Percentiles rank a stretch among this genome's conserved stretches.
Conservation (phyloP, 2,329 filamentous ascomycete species). For the Aschersonia sp. region DNA sequence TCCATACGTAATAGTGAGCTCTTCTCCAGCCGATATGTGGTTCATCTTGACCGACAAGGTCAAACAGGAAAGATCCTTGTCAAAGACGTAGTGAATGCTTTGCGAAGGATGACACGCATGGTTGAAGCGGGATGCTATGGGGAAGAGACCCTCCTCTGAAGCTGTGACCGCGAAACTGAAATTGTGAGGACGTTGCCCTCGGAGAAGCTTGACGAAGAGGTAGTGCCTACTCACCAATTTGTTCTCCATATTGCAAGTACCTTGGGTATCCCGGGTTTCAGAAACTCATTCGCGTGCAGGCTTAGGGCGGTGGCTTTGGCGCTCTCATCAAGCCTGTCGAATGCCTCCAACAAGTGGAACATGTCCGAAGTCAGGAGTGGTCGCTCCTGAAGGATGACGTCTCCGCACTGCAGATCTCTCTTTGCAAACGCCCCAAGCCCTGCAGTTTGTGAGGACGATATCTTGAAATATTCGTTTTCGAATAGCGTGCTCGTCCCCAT, state of each 20-base stretch:
- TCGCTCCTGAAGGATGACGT: constrained; percentile 28
- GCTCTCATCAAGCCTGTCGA: constrained; percentile 17
- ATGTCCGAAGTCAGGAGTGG: constrained; percentile 22
- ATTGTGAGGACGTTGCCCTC: background rate
- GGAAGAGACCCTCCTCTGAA: constrained; percentile 26
- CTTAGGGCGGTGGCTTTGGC: constrained; percentile 18
- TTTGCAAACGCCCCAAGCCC: constrained; percentile 29
- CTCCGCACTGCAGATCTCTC: constrained; percentile 18
- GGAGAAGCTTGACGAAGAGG: background rate
- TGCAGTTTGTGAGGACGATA: constrained; percentile 19
- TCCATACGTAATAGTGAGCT: constrained; percentile 38
- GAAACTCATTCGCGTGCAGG: constrained; percentile 20
- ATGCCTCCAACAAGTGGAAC: constrained; percentile 16
- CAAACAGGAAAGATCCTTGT: constrained; percentile 18
- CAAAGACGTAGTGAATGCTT: constrained; percentile 30
- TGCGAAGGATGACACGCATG: constrained; percentile 33
- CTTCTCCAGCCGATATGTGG: constrained; percentile 24
- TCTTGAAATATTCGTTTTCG: constrained; percentile 22
- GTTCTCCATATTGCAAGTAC: constrained; percentile 26
- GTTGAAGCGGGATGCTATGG: constrained; percentile 41
- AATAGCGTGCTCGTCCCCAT: constrained; percentile 8
- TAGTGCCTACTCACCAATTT: constrained; percentile 26
- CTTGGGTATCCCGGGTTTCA: constrained; percentile 12
- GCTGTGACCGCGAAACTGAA: constrained; percentile 12
- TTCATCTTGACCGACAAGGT: constrained; percentile 22